These are phyloP conservation scores for Rhizomucor pusillus DNA, from an alignment of 371 early-diverging fungal genomes.

Conservation along the genomic window DNA sequence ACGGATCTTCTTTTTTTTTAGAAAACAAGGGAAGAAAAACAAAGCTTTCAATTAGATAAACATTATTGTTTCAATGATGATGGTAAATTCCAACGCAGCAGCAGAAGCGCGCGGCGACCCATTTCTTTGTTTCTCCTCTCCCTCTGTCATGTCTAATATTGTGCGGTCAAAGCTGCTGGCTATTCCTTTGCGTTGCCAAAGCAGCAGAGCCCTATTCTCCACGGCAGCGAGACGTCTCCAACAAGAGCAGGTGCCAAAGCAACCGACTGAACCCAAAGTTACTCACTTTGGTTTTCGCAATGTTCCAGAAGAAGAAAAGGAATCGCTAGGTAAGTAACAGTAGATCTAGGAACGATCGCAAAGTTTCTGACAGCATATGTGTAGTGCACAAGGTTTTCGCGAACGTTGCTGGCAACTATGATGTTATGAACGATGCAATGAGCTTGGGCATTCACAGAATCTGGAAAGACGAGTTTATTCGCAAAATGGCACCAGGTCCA, in stretches of 20 bases:
- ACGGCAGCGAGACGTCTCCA: conserved; percentile 15
- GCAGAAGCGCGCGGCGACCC: too few relatives aligned
- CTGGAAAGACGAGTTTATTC: conserved; percentile 22
- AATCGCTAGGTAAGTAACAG: conserved; percentile 63
- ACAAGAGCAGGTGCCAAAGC: conserved; percentile 12
- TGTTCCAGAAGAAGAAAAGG: conserved; percentile 83
- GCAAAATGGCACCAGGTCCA: conserved; percentile 79
- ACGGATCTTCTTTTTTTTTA: too few relatives aligned
- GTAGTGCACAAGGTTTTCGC: conserved; percentile 87
- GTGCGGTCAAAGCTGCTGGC: too few relatives aligned
- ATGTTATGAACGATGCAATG: conserved; percentile 98
- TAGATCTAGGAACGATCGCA: background rate
- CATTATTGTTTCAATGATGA: too few relatives aligned
- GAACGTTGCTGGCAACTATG: conserved; percentile 91
- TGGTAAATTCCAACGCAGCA: too few relatives aligned
- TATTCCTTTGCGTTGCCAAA: background rate
- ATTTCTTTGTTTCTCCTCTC: too few relatives aligned
- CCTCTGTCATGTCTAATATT: too few relatives aligned
- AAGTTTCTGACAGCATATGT: conserved; percentile 1
- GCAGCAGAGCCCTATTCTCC: conserved; percentile 4
- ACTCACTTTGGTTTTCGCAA: conserved; percentile 94
- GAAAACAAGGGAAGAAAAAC: too few relatives aligned
- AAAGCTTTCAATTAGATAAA: too few relatives aligned
- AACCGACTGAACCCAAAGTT: conserved; percentile 11
- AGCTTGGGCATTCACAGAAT: conserved; percentile 64